Conservation (phyloP, 345 rosid genomes). For the Eucalyptus victrix region DNA sequence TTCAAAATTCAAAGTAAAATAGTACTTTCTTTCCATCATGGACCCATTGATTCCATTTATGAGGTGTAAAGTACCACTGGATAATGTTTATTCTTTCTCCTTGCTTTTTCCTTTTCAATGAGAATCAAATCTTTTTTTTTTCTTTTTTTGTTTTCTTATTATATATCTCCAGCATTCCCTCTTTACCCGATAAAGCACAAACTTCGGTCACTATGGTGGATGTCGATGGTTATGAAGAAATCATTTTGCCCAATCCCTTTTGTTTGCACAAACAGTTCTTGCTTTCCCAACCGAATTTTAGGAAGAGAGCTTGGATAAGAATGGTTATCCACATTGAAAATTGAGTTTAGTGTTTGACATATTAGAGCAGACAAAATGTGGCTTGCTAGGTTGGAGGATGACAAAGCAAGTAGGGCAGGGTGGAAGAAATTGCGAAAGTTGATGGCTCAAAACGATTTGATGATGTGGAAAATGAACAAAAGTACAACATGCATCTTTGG, state of each 20-base stretch:
- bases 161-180: background rate
- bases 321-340: background rate
- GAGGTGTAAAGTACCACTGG: background rate
- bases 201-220: background rate
- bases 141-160: background rate
- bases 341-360: background rate
- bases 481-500: background rate
- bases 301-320: background rate
- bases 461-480: background rate
- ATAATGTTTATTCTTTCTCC: background rate
- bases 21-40: background rate
- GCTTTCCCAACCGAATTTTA: background rate
- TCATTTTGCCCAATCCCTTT: background rate
- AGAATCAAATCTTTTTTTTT: background rate
- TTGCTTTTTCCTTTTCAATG: background rate
- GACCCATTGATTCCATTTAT: background rate
- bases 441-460: background rate
- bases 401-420: background rate
- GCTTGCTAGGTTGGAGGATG: background rate
- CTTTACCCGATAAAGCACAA: background rate
- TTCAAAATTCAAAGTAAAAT: background rate
- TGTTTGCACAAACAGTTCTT: background rate
- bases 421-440: background rate
- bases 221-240: background rate
- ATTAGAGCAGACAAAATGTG: background rate